Evolutionary conservation across 352 stramenopile species (phyloP), one percentile per base, ranked within the genome.

Genomic region (Phytophthora crassamura): DNA sequence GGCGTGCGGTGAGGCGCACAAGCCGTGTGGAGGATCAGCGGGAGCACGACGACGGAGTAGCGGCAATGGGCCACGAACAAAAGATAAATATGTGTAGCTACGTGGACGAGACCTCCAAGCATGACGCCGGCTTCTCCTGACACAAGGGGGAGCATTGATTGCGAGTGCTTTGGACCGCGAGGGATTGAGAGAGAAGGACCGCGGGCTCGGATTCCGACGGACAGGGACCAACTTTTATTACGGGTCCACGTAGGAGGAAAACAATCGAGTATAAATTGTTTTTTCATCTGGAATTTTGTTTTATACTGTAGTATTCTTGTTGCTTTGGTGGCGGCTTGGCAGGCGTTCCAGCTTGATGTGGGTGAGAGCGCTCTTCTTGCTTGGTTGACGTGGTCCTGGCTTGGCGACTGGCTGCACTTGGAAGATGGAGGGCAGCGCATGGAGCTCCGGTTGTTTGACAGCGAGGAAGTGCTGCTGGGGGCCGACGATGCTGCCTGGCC

Each of bases 401-500:
- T 59, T 60, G 34, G 33, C 46, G 25, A 52, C 46, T 56, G 58
- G 38, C 58, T 69, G 43, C 7, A 59, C 38, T 20, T 59, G 33
- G 18, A 60, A 70, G n/a, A 69, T 69, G 47, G 53, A 66, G 1
- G 53, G 33, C 1, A 65, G 46, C 1, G 58, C 60, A 20, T 64
- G 47, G 5, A 98, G 89, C 20, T 87, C 58, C 0, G 67, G 54
- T 63, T 98, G 60, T 53, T 98, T 96, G 25, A 90, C 75, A 55
- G 92, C 66, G 38, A 99, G 69, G 61, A 97, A 99, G 48, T 98
- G 90, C 75, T 99, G 97, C 69, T 99, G 97, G 3, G 91, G 90
- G 18, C 97, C 97, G 52, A 99, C 97, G 28, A 99, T 91, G 64
- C 82, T 95, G 14, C 97, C 97, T 14, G 97, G 97, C 12, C 97